Evolutionary conservation across 2,329 filamentous ascomycete species (phyloP).

Genomic region (Myrmaecium sp.): DNA sequence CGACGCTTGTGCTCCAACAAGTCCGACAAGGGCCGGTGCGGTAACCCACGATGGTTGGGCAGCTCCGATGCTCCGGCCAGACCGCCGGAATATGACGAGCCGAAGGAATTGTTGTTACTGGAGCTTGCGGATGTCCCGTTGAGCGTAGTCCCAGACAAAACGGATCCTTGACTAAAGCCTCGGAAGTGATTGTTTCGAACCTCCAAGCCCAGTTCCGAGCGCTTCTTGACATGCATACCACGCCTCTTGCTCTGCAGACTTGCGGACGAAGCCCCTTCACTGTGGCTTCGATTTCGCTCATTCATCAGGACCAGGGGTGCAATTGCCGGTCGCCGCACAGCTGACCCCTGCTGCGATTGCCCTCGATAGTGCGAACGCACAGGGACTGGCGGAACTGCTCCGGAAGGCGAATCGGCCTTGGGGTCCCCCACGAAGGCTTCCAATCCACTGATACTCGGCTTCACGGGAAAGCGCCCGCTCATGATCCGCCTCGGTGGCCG

Average conservation of each 20-base stretch:
- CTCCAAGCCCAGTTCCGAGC: conserved; percentile 36
- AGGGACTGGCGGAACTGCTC: conserved; percentile 56
- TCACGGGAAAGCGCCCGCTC: conserved; percentile 43
- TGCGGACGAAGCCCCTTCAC: conserved; percentile 38
- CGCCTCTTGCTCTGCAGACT: conserved; percentile 39
- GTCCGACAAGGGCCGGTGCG: conserved; percentile 38
- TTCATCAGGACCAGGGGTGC: conserved; percentile 53
- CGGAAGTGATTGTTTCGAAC: conserved; percentile 36
- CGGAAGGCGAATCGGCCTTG: conserved; percentile 50
- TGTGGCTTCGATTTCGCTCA: conserved; percentile 48
- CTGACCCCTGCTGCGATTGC: conserved; percentile 46
- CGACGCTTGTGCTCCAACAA: conserved; percentile 38
- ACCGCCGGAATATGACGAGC: no score
- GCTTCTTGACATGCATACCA: conserved; percentile 42
- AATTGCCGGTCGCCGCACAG: conserved; percentile 52
- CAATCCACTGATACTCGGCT: conserved; percentile 48
- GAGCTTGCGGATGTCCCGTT: conserved; percentile 8
- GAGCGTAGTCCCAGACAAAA: conserved; percentile 14
- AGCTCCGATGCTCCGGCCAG: no score
- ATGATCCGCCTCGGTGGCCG: conserved; percentile 43
- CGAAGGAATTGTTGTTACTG: no score
- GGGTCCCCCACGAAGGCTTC: conserved; percentile 37
- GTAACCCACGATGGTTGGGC: no score
- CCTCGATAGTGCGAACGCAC: conserved; percentile 66
- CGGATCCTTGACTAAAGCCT: conserved; percentile 40